phyloP scores from a whole-genome alignment of 2,329 filamentous ascomycete genomes.

The Fusarium lyarnte region DNA sequence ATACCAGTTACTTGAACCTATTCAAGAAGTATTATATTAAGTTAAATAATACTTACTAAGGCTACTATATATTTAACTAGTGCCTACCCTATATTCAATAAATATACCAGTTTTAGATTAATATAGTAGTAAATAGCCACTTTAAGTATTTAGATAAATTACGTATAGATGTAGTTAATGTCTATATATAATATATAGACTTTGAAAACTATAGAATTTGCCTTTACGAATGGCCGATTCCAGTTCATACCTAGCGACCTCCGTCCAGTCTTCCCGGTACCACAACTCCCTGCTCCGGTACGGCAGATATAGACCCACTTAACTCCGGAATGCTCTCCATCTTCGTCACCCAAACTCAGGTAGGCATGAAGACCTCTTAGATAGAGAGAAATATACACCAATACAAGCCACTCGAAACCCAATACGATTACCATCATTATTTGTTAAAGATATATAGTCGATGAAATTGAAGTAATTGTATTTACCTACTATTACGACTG shows the following conservation, averaged over 20 bases:
- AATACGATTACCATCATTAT: not conserved
- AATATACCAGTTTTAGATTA: not conserved
- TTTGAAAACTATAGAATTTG: not conserved
- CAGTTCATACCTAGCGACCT: too few species aligned
- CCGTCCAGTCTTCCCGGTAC: not conserved
- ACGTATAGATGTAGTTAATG: not conserved
- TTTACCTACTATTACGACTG: not conserved
- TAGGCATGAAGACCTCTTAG: not conserved
- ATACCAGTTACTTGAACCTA: too few species aligned
- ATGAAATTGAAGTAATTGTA: not conserved
- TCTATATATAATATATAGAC: not conserved
- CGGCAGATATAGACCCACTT: not conserved
- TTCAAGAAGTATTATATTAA: too few species aligned
- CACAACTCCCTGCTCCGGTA: not conserved
- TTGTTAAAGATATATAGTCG: not conserved
- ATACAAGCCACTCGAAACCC: not conserved
- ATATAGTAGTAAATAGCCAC: not conserved
- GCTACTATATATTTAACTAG: not conserved
- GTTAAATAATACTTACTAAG: not conserved
- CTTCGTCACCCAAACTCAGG: not conserved
- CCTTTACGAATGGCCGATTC: not conserved
- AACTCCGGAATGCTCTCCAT: not conserved
- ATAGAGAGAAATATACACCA: not conserved
- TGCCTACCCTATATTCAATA: not conserved
- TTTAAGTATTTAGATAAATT: too few species aligned